Base-by-base conservation (phyloP, 352 stramenopile genomes). In the Phytophthora europaea region DNA sequence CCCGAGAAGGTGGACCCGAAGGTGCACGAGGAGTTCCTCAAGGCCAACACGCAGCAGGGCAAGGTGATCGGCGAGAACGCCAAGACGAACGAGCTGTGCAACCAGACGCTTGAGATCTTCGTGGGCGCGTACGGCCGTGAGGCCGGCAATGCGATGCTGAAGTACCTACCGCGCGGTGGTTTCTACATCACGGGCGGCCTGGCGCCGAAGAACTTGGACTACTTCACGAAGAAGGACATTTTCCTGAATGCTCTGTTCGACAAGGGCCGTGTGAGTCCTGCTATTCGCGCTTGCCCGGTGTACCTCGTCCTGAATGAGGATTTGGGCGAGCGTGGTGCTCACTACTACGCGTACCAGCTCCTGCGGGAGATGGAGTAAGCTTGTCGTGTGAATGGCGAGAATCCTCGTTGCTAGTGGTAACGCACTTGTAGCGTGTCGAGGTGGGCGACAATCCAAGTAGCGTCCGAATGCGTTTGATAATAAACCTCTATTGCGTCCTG, bases 121-220 rank as follows among this genome's bases (percentile, higher is more conserved):
- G 92, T 97, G 6, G 65, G 54, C 33, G 87, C 89, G 82, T 91
- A 86, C 53, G 76, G 80, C 61, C 61, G 61, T 20, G 53, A 90
- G 82, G 65, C 84, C 93, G 96, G 97, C 50, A 96, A 94, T 75
- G 87, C 89, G 58, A 88, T 87, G 48, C 87, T 99, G 62, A 98
- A 98, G 79, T 99, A 93, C 69, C 88, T 99, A 62, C 97, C 97
- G 18, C 96, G 88, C 33, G 96, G 96, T 73, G 97, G 97, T 23
- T 90, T 99, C 61, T 99, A 98, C 88, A 91, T 99, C 58, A 97
- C 95, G 20, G 97, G 97, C 38, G 97, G 96, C 57, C 87, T 99
- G 38, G 98, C 97, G 36, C 92, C 92, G 4, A 99, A 99, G 84
- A 98, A 99, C 80, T 82, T 99, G 38, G 79, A 94, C 69, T 94